Base-by-base conservation (phyloP, 2,329 filamentous ascomycete genomes). In the Ascochyta lentis region DNA sequence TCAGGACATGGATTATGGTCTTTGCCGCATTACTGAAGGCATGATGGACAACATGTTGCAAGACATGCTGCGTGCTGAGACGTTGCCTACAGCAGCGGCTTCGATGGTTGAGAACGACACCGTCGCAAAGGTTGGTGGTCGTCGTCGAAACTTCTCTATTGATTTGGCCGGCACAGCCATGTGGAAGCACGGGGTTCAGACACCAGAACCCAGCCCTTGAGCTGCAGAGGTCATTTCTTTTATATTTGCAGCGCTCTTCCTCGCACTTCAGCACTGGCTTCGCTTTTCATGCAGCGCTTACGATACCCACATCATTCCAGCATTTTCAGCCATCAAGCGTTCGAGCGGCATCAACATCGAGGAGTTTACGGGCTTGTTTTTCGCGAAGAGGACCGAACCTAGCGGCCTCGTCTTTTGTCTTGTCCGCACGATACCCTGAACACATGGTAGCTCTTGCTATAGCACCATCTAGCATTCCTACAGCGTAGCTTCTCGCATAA, bases 181-280 rank as follows among this genome's bases (percentile, higher is more conserved):
- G 9, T 75, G 73, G 72, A 60, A 53, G 40, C 54, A 70, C 45
- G 74, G 74, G 19, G 56, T 72, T 34, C 68, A 72, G 44, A 76
- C 74, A n/a, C 74, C 74, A 8, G 73, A 74, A 48, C 74, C 73
- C n/a, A 76, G 73, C 59, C 74, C 74, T 37, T 76, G 61, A 70
- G 39, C 8, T 7, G 37, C 23, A 8, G 16, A 22, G 12, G 33
- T 47, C 31, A 38, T 37, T 26, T 46, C 22, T 42, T 51, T 39
- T n/a, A 23, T 49, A 12, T 40, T 23, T 48, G 45, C 43, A 34
- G 29, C 27, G 26, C 33, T 34, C 23, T 47, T 39, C 34, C 12
- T 42, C 39, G 38, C 34, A 24, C 19, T 41, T 27, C 15, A 45
- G 48, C 44, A 34, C 48, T 44, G 34, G 49, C 35, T 49, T 52